Base-by-base conservation (phyloP, 352 stramenopile species). In the Halophytophthora polymorphica region DNA sequence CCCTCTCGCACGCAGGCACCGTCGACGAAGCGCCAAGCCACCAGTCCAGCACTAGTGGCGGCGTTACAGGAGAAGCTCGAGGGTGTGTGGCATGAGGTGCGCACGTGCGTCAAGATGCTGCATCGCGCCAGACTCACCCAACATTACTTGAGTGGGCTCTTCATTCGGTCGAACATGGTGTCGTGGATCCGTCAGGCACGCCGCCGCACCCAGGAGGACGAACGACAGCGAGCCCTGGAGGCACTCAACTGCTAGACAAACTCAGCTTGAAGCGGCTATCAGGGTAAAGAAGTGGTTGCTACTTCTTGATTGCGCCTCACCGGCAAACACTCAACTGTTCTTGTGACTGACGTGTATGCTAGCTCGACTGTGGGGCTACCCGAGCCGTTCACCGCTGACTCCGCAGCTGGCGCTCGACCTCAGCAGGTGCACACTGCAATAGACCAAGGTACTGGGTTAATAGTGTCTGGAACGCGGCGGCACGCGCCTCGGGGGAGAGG, bases 81-180 rank as follows among this genome's bases (percentile, higher is more conserved):
- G 50, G 54, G 38, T 4, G 66, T 73, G 44, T 88, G 77, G 74
- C 69, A 74, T 14, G 77, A 88, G 52, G 68, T 85, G 23, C 75
- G 74, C 11, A 64, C 56, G 15, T 88, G 77, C 45, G 71, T 73
- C 57, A 83, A 82, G 64, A 73, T 85, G 61, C 40, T 88, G 35
- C 70, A 88, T 58, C 65, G 67, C 7, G 77, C 77, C 29, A 83
- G 82, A 45, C 65, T 85, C 61, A 85, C 74, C n/a, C 75, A 88
- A 42, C 72, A 85, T 43, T 86, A 83, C 45, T 66, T 88, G 42
- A 85, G 74, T 46, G 70, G 71, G 0, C 57, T 86, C 23, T 85
- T 79, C 40, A 69, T 88, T 40, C 74, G 80, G 48, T 73, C 66
- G 34, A 81, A 73, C 21, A 60, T 88, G 46, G 48, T 85, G 36